These are phyloP conservation scores for Tulasnella sp. DNA, from an alignment of 768 basidiomycete species.

Conservation along the genomic window DNA sequence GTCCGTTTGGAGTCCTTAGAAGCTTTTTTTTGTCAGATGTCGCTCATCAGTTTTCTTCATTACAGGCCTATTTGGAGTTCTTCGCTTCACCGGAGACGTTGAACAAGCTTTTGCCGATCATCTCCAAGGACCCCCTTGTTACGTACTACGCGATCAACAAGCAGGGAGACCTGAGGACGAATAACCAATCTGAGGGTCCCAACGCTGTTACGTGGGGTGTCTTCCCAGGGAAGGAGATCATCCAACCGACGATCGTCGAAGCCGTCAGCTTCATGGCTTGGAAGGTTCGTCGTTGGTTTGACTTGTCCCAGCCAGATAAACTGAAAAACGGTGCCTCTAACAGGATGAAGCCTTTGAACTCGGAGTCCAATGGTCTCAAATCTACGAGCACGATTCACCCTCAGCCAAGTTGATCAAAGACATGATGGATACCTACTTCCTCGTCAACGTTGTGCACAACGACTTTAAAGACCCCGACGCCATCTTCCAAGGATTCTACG, in stretches of 20 bases:
- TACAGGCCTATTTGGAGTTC: constrained; percentile 93
- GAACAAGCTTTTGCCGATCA: constrained; percentile 61
- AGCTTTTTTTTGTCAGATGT: not conserved
- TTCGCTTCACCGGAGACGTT: constrained; percentile 76
- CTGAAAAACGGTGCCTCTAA: not conserved
- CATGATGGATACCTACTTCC: constrained; percentile 71
- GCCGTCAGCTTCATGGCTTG: constrained; percentile 98
- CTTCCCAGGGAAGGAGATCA: constrained; percentile 92
- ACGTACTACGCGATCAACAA: constrained; percentile 98
- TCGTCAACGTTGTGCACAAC: constrained; percentile 96
- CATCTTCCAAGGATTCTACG: constrained; percentile 76
- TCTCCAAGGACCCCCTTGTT: constrained; percentile 79
- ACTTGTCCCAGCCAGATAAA: not conserved
- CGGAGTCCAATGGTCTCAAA: constrained; percentile 80
- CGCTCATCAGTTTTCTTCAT: not conserved
- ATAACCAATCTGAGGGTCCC: constrained; percentile 89
- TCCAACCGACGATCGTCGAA: constrained; percentile 94
- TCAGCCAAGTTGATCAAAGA: constrained; percentile 67
- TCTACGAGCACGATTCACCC: constrained; percentile 71
- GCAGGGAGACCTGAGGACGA: constrained; percentile 87
- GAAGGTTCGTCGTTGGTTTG: constrained; percentile 57
- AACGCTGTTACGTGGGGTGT: constrained; percentile 99
- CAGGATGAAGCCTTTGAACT: constrained; percentile 93
- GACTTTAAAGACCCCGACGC: constrained; percentile 79
- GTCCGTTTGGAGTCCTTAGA: constrained; percentile 34